These are phyloP conservation scores for Cnidoscolus chayamansa DNA, from an alignment of 441 rosid genomes.

Conservation along the genomic window DNA sequence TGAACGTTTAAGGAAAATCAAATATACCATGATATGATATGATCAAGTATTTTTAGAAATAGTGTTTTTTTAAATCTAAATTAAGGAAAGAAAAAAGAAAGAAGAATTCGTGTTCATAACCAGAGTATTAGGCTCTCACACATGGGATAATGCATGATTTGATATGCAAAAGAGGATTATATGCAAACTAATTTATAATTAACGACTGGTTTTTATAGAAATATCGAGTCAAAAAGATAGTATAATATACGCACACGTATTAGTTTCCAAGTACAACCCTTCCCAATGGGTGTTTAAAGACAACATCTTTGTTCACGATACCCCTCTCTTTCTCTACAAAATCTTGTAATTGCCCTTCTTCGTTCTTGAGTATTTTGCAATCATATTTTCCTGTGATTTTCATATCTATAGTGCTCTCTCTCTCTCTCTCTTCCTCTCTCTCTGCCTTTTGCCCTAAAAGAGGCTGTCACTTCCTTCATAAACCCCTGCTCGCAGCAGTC, in stretches of 20 bases:
- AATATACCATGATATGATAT: background rate
- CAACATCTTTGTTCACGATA: constrained; percentile 8
- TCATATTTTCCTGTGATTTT: background rate
- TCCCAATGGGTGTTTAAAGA: constrained; percentile 4
- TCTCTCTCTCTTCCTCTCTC: constrained; percentile 21
- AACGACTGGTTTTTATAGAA: too few species aligned
- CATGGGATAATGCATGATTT: too few species aligned
- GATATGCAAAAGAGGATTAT: too few species aligned
- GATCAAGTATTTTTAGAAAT: too few species aligned
- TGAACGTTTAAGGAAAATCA: background rate
- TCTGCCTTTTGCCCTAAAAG: constrained; percentile 46
- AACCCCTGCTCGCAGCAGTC: constrained; percentile 36
- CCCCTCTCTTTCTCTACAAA: constrained; percentile 7
- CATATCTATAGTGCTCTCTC: background rate
- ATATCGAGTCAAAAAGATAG: background rate
- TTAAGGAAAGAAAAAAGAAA: too few species aligned
- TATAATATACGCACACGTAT: background rate
- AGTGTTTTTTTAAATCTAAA: too few species aligned
- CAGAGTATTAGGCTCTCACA: too few species aligned
- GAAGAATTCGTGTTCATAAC: too few species aligned
- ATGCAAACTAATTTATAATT: too few species aligned
- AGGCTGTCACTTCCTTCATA: constrained; percentile 42
- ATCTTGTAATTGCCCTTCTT: constrained; percentile 29
- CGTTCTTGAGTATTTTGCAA: background rate
- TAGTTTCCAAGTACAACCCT: constrained; percentile 8